Percentiles rank a stretch among this genome's conserved stretches.
These are phyloP conservation scores for Micromonas commoda DNA, from an alignment of 139 green algal species.

Conservation along the genomic window DNA sequence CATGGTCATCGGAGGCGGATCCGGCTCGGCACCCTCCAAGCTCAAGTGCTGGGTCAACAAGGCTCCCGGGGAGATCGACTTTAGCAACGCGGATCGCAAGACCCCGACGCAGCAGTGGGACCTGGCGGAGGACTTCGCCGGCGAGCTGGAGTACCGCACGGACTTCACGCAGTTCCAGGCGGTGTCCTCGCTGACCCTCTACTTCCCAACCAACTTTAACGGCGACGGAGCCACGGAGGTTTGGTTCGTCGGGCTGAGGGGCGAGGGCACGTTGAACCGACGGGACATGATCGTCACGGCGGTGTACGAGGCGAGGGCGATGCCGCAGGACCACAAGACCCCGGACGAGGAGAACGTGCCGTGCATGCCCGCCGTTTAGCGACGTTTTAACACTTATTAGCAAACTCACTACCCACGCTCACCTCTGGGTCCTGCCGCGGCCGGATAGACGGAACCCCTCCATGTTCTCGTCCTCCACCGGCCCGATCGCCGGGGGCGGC, in stretches of 20 bases:
- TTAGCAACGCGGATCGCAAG: slow-evolving; percentile 7
- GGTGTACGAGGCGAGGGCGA: slow-evolving; percentile 20
- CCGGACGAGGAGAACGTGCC: neutral
- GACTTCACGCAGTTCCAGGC: neutral
- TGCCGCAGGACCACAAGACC: slow-evolving; percentile 20
- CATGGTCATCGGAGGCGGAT: slow-evolving; percentile 29
- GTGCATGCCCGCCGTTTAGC: neutral
- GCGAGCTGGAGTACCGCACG: slow-evolving; percentile 22
- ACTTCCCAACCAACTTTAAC: neutral
- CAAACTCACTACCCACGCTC: neutral
- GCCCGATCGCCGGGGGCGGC: neutral
- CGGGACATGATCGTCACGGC: slow-evolving; percentile 25
- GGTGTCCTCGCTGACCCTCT: neutral
- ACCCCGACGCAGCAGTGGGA: slow-evolving; percentile 19
- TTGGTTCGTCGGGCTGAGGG: slow-evolving; percentile 17
- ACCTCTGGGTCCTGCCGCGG: neutral
- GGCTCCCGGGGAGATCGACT: neutral
- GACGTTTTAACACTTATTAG: neutral
- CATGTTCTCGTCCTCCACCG: neutral
- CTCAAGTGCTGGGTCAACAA: slow-evolving; percentile 2
- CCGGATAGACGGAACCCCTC: neutral
- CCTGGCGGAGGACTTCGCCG: neutral
- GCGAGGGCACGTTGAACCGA: slow-evolving; percentile 8
- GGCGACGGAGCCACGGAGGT: slow-evolving; percentile 11
- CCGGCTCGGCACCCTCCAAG: slow-evolving; percentile 20